Conservation (phyloP, 2,329 filamentous ascomycete species). For the Zymoseptoria brevis region DNA sequence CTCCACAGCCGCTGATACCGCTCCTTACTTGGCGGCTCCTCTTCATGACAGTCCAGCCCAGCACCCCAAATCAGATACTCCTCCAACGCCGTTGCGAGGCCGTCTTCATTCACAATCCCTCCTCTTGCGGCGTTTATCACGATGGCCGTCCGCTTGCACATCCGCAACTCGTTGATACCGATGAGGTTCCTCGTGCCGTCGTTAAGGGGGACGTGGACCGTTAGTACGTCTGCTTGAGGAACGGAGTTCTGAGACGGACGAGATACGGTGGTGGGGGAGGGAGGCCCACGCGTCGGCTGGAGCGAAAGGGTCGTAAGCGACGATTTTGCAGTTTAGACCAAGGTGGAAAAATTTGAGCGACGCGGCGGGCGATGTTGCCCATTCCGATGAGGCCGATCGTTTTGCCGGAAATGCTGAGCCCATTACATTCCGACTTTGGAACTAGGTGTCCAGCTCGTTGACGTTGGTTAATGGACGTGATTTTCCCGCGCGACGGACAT, state of each 20-base stretch:
- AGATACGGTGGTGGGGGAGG: conserved; percentile 22
- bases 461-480: conserved; percentile 24
- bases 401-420: conserved; percentile 29
- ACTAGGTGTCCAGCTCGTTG: conserved; percentile 22
- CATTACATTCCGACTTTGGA: conserved; percentile 37
- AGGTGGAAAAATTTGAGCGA: conserved; percentile 29
- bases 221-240: conserved; percentile 26
- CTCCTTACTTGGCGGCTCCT: conserved; percentile 24
- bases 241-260: conserved; percentile 24
- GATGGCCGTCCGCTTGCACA: conserved; percentile 25
- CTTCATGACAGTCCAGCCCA: conserved; percentile 24
- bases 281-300: conserved; percentile 18
- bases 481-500: conserved; percentile 24
- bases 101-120: conserved; percentile 27
- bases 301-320: conserved; percentile 31
- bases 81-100: conserved; percentile 19
- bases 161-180: conserved; percentile 17
- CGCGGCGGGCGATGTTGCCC: conserved; percentile 30
- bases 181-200: conserved; percentile 27
- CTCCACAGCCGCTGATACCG: conserved; percentile 21
- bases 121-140: conserved; percentile 28
- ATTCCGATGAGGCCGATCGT: conserved; percentile 33
- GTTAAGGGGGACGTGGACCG: conserved; percentile 28
- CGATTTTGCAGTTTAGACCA: conserved; percentile 21
- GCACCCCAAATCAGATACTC: conserved; percentile 25